Base-by-base conservation (phyloP, 768 basidiomycete genomes). In the Mycena vulgaris region DNA sequence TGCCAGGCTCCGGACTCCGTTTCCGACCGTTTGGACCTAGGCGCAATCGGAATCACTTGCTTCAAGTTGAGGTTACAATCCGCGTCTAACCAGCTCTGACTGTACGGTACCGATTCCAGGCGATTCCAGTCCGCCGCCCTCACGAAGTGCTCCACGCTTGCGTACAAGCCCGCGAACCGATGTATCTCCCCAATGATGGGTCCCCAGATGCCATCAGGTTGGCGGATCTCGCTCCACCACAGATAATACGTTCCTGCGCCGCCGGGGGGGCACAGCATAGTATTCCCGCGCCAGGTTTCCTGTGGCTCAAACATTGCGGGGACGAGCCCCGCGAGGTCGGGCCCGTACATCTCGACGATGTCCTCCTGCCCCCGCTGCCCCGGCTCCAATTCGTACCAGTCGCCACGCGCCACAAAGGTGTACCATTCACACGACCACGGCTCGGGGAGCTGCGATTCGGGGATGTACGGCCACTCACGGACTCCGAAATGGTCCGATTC, bases 231-330 rank as follows among this genome's bases (percentile, higher is more conserved):
- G 35, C 48, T 35, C 13, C 28, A 37, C 60, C 47, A 51, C 35
- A 62, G 6, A 28, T 62, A 62, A 23, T 62, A 62, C 35, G 60
- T 62, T 33, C 60, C 60, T 2, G 35, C 60, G 23, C 48, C 60
- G 4, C 47, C 60, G 28, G 60, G 31, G 6, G 31, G 42, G n/a
- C 58, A 47, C 11, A 60, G 1, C 33, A 62, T 48, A 2, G 48
- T 62, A 23, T 62, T 48, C 27, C 60, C 48, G 33, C 48, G 60
- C 0, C 7, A 25, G 7, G 23, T 13, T 23, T 23, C 16, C 33
- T 27, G 21, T 16, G 60, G 60, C 31, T 37, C 60, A 35, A 25
- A 62, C 25, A 62, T 4, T 0, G 61, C 61, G 4, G 61, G 61
- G 37, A 62, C 48, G 35, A 51, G 21, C 23, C 49, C 61, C 31